phyloP scores from a whole-genome alignment of 2,329 filamentous ascomycete genomes.

The Aspergillus nomiae region DNA sequence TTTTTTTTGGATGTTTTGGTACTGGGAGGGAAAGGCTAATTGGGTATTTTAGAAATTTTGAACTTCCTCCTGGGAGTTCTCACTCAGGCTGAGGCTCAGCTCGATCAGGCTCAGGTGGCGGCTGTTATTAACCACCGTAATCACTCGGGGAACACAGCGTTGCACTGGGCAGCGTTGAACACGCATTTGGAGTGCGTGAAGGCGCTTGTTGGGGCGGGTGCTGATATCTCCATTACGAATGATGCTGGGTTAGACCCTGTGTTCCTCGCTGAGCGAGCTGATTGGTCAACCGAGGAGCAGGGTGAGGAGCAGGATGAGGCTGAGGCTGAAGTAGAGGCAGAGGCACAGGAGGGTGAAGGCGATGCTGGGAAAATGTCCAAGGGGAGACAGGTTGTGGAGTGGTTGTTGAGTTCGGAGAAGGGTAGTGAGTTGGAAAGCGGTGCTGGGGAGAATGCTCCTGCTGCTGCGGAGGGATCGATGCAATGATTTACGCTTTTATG shows the following conservation, averaged over 20 bases:
- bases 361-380: conserved; percentile 31
- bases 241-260: conserved; percentile 79
- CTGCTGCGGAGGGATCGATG: background rate
- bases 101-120: conserved; percentile 18
- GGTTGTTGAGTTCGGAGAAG: conserved; percentile 43
- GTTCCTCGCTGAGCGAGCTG: conserved; percentile 71
- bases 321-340: conserved; percentile 14
- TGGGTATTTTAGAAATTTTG: conserved; percentile 45
- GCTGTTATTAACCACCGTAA: conserved; percentile 61
- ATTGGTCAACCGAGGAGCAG: conserved; percentile 60
- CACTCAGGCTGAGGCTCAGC: conserved; percentile 7
- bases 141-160: conserved; percentile 79
- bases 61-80: conserved; percentile 50
- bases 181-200: conserved; percentile 82
- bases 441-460: conserved; percentile 23
- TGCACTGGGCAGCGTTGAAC: conserved; percentile 93
- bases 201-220: conserved; percentile 72
- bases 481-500: conserved; percentile 8
- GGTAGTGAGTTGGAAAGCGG: conserved; percentile 36
- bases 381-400: conserved; percentile 45
- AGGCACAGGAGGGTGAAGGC: conserved; percentile 16
- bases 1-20: background rate
- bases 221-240: conserved; percentile 77
- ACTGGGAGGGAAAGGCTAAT: background rate
- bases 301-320: conserved; percentile 20